These are phyloP conservation scores for Hydnomerulius pinastri DNA, from an alignment of 768 basidiomycete genomes.

Conservation along the genomic window DNA sequence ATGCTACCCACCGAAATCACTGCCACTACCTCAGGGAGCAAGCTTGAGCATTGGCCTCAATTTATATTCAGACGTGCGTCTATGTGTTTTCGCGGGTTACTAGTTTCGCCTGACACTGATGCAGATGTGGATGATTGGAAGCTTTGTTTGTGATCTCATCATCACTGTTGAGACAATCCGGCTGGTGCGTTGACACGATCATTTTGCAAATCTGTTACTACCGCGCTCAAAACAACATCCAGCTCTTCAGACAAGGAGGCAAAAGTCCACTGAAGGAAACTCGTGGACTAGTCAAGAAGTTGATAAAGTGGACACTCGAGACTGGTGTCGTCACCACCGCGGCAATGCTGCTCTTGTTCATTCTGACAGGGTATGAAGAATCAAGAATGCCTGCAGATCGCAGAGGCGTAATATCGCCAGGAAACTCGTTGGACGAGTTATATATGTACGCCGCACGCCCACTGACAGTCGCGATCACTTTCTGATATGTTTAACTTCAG, in stretches of 20 bases:
- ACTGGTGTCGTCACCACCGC: not conserved
- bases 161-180: not conserved
- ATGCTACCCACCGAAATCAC: too few species aligned
- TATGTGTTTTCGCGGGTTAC: too few species aligned
- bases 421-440: too few species aligned
- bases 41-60: too few species aligned
- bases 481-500: not conserved
- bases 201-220: too few species aligned
- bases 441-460: too few species aligned
- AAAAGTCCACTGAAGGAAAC: not conserved
- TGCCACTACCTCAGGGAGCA: too few species aligned
- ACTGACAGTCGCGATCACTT: not conserved
- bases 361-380: not conserved
- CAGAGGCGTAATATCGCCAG: too few species aligned
- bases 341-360: not conserved
- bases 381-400: too few species aligned
- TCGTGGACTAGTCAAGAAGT: not conserved
- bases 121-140: not conserved
- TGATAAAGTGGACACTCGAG: constrained; percentile 2
- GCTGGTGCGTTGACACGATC: too few species aligned
- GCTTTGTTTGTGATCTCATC: not conserved
- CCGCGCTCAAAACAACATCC: too few species aligned
- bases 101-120: not conserved
- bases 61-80: too few species aligned
- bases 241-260: not conserved